Evolutionary conservation across 257 asterid species (phyloP).

Genomic region (Eucommia ulmoides): DNA sequence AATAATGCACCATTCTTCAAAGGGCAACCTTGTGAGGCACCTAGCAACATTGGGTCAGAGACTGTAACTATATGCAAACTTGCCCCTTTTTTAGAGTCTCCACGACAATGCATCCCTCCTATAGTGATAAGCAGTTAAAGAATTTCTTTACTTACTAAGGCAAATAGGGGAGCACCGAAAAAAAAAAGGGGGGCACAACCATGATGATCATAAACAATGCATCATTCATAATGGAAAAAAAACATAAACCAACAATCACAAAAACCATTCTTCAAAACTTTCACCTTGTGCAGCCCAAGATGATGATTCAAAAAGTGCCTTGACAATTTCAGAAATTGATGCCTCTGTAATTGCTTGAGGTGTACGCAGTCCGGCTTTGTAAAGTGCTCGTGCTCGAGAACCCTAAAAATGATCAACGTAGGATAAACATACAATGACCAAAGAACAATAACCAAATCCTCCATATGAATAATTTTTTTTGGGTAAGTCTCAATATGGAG

Average conservation of each 20-base stretch:
- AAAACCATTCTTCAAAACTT: conserved; percentile 3
- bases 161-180: background rate
- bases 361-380: conserved; percentile 88
- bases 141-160: no score
- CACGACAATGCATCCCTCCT: no score
- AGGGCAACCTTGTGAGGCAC: no score
- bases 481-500: background rate
- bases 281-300: conserved; percentile 72
- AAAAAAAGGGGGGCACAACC: background rate
- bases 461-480: background rate
- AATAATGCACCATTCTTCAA: no score
- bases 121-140: no score
- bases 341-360: conserved; percentile 98
- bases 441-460: no score
- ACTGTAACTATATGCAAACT: no score
- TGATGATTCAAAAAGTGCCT: conserved; percentile 85
- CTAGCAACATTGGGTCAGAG: no score
- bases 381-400: conserved; percentile 97
- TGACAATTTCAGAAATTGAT: conserved; percentile 70
- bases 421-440: no score
- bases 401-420: conserved; percentile 39
- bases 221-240: background rate
- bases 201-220: background rate
- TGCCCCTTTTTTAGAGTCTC: no score
- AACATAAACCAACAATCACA: background rate